Base-by-base conservation (phyloP, 345 rosid species). In the Gossypium thurberi region DNA sequence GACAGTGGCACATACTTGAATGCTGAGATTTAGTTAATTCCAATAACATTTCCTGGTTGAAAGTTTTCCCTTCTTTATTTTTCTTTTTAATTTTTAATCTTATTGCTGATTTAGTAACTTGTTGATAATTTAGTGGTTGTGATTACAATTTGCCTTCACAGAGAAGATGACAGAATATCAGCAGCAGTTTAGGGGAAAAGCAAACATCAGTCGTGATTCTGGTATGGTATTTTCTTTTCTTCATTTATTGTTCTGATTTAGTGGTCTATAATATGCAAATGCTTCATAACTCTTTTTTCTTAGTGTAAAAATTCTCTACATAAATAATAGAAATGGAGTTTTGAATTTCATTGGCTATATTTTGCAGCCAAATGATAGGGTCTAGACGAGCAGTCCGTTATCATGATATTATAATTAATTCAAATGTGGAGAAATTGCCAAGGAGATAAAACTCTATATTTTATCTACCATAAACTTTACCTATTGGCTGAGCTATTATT, bases 161-260 rank as follows among this genome's bases (percentile, higher is more conserved):
- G 91, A 81, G 71, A 87, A 82, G 82, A 56, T 79, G 74, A n/a
- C 71, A 55, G 91, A 83, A 74, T 77, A 73, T 78, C 69, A 78
- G 64, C 81, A 68, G 28, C 86, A 76, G 47, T 81, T 53, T 56
- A 37, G 73, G 73, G 86, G 82, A 70, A 82, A 75, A 50, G 81
- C 75, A 55, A 83, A 50, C 61, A 43, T 21, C 47, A 44, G 75
- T 59, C 79, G 57, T 64, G 89, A 87, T 40, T 74, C 68, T 52
- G 87, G 87, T 87, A 78, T 70, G 70, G 11, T 43, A 48, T 61
- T n/a, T 61, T 58, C 17, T 7, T 1, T 17, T 10, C n/a, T 8
- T 48, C 23, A 15, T 48, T 46, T 68, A 48, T 47, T 67, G 42
- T 25, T 48, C 71, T 26, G 26, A 26, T 17, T 26, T 28, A 68